Evolutionary conservation across 352 stramenopile genomes (phyloP).

Genomic region (Phytopythium aichiense): DNA sequence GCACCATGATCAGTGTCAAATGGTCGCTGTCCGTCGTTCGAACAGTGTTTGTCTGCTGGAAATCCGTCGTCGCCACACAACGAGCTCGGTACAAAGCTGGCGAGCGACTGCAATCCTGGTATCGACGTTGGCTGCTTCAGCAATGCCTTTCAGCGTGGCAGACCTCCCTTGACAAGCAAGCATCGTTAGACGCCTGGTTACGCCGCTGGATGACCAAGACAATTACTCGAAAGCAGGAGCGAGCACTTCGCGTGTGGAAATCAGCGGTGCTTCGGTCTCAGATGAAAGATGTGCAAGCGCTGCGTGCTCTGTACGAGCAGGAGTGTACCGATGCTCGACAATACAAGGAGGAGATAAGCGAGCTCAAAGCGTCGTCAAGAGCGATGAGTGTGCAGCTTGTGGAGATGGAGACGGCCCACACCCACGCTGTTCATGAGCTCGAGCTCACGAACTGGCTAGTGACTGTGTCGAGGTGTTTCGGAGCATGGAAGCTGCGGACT

Average conservation of each 20-base stretch:
- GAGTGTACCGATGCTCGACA: background rate
- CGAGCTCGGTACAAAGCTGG: conserved; percentile 11
- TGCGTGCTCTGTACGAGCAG: background rate
- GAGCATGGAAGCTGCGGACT: background rate
- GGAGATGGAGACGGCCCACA: background rate
- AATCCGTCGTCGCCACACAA: conserved; percentile 1
- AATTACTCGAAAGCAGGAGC: background rate
- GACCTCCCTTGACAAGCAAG: conserved; percentile 9
- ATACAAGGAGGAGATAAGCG: background rate
- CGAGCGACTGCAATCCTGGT: conserved; percentile 12
- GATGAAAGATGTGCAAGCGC: conserved; percentile 3
- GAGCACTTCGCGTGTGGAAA: conserved; percentile 4
- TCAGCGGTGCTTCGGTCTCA: conserved; percentile 4
- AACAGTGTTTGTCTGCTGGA: conserved; percentile 29
- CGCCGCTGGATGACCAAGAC: conserved; percentile 5
- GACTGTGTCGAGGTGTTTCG: background rate
- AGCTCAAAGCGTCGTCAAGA: background rate
- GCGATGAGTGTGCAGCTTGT: background rate
- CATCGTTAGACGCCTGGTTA: background rate
- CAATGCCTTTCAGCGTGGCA: conserved; percentile 16
- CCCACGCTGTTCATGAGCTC: background rate
- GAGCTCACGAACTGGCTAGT: background rate
- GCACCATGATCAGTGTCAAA: conserved; percentile 32
- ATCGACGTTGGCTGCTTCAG: conserved; percentile 10
- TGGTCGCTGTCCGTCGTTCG: conserved; percentile 21